Percentiles rank a stretch among this genome's conserved stretches.
Evolutionary conservation across 805 yeast species (phyloP).

Genomic region (Schwanniomyces vanrijiae): DNA sequence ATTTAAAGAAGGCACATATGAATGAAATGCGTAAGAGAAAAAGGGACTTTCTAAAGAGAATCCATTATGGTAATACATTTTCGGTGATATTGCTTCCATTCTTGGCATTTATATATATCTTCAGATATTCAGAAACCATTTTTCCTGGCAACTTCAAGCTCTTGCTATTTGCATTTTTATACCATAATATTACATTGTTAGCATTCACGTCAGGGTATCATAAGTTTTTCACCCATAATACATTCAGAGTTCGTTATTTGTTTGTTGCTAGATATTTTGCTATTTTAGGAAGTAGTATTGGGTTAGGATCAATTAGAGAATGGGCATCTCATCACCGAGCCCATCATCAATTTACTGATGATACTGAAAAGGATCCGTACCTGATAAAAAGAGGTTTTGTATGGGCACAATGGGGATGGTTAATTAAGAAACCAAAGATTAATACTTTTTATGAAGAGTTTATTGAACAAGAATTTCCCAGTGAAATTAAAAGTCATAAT

Average conservation of each 20-base stretch:
- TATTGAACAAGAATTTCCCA: conserved; percentile 37
- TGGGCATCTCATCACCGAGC: conserved; percentile 87
- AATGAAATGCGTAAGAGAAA: conserved; percentile 35
- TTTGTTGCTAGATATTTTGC: conserved; percentile 51
- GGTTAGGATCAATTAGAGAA: conserved; percentile 72
- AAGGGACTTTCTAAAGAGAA: conserved; percentile 34
- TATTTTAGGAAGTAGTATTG: conserved; percentile 69
- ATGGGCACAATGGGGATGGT: conserved; percentile 90
- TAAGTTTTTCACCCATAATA: conserved; percentile 41
- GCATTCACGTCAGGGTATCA: conserved; percentile 46
- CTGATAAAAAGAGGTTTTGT: conserved; percentile 75
- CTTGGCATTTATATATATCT: conserved; percentile 25
- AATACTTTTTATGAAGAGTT: conserved; percentile 30
- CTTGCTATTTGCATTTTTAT: conserved; percentile 27
- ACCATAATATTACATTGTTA: conserved; percentile 36
- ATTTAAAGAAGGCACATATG: conserved; percentile 27
- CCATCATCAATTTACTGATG: conserved; percentile 82
- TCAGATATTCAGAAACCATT: conserved; percentile 29
- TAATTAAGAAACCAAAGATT: conserved; percentile 58
- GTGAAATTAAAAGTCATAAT: background rate
- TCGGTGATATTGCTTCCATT: conserved; percentile 36
- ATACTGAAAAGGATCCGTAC: conserved; percentile 87
- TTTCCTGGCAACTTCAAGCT: conserved; percentile 26
- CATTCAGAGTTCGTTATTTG: conserved; percentile 26
- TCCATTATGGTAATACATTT: conserved; percentile 34